These are phyloP conservation scores for Podaxis sp. DNA, from an alignment of 768 basidiomycete species.

Conservation along the genomic window DNA sequence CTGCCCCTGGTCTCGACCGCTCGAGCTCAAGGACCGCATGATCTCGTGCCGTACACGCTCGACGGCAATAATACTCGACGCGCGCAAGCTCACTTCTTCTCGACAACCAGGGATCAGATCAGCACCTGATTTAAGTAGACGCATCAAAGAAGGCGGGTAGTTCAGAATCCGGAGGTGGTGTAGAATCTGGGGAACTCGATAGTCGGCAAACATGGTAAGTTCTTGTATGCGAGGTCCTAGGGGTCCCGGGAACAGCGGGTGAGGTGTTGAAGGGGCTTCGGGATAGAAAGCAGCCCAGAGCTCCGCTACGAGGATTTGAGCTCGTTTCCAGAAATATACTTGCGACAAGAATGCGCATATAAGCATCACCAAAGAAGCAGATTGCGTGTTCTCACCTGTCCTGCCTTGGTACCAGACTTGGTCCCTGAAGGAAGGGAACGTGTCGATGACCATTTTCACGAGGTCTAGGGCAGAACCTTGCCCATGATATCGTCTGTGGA, in stretches of 20 bases:
- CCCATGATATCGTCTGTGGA: conserved; percentile 46
- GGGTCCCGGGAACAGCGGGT: conserved; percentile 69
- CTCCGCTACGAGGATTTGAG: conserved; percentile 89
- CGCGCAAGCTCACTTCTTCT: conserved; percentile 77
- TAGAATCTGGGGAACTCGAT: conserved; percentile 86
- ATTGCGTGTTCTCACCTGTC: conserved; percentile 39
- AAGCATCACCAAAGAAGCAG: neutral
- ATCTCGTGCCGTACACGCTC: conserved; percentile 69
- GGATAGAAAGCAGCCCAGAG: conserved; percentile 92
- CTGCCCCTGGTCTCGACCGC: conserved; percentile 8
- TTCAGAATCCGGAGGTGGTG: conserved; percentile 75
- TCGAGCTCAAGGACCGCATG: conserved; percentile 20
- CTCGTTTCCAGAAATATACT: conserved; percentile 88
- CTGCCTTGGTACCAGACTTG: conserved; percentile 53
- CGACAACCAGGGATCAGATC: conserved; percentile 49
- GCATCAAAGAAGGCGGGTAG: conserved; percentile 62
- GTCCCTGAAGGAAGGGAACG: conserved; percentile 76
- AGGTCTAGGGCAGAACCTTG: conserved; percentile 69
- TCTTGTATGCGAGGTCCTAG: conserved; percentile 57
- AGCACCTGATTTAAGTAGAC: conserved; percentile 39
- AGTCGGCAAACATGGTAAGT: conserved; percentile 94
- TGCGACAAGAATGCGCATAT: neutral
- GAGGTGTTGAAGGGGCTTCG: conserved; percentile 32
- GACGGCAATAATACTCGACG: conserved; percentile 76
- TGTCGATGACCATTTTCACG: conserved; percentile 63